Percentiles rank a stretch among this genome's conserved stretches.
These are phyloP conservation scores for Plasmodium blacklocki DNA, from an alignment of 169 alveolate species.

Conservation along the genomic window DNA sequence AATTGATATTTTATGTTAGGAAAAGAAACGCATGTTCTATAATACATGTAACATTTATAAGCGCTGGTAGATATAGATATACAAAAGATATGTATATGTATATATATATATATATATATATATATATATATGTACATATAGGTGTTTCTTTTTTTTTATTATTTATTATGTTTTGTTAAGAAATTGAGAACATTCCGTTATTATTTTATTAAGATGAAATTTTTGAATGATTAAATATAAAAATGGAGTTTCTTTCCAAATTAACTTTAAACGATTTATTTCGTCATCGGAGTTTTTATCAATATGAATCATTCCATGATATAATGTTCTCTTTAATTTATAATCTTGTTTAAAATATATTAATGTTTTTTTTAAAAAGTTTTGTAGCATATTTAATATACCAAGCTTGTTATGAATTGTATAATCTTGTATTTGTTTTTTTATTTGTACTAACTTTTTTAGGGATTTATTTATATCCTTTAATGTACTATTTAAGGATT, in stretches of 20 bases:
- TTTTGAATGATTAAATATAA: slow-evolving; percentile 36
- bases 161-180: slow-evolving; percentile 4
- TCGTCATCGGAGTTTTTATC: slow-evolving; percentile 64
- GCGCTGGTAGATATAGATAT: not conserved
- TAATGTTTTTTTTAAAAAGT: slow-evolving; percentile 38
- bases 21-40: no score
- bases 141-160: no score
- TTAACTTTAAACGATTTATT: slow-evolving; percentile 43
- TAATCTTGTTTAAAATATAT: slow-evolving; percentile 47
- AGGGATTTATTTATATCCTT: slow-evolving; percentile 32
- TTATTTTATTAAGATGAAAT: slow-evolving; percentile 46
- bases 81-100: not conserved
- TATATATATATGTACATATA: not conserved
- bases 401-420: not conserved
- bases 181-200: slow-evolving; percentile 30
- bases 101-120: slow-evolving; percentile 9
- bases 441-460: slow-evolving; percentile 17
- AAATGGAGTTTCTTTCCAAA: slow-evolving; percentile 74
- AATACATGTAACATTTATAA: no score
- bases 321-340: slow-evolving; percentile 29
- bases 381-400: slow-evolving; percentile 13
- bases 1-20: no score
- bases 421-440: slow-evolving; percentile 7
- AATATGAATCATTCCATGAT: slow-evolving; percentile 37
- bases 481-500: slow-evolving; percentile 19